Conservation (phyloP, 2,329 filamentous ascomycete species). For the Pseudopyricularia javanii region DNA sequence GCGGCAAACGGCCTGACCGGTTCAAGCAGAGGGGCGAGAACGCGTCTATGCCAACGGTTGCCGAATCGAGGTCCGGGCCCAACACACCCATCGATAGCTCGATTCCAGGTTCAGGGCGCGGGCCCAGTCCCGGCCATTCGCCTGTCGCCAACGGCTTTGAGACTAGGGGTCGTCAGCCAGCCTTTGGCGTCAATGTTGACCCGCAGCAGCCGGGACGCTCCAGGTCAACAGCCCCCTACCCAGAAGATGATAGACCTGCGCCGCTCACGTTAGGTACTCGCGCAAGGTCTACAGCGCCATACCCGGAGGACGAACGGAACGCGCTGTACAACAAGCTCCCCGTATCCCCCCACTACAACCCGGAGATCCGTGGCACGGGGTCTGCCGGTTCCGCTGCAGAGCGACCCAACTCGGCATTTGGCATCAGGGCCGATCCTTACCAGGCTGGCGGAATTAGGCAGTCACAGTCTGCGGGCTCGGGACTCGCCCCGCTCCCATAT, state of each 20-base stretch:
- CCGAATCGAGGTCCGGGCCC: conserved; percentile 23
- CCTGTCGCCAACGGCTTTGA: background rate
- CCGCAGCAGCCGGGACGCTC: conserved; percentile 21
- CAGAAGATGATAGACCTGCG: conserved; percentile 25
- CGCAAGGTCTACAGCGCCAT: conserved; percentile 50
- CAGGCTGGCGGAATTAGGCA: conserved; percentile 20
- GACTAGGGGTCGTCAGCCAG: conserved; percentile 26
- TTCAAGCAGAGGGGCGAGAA: conserved; percentile 31
- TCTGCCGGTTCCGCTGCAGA: conserved; percentile 33
- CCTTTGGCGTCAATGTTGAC: conserved; percentile 39
- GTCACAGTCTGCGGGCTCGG: conserved; percentile 29
- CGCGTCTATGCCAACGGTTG: conserved; percentile 32
- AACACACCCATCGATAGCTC: conserved; percentile 14
- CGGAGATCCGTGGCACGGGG: conserved; percentile 35
- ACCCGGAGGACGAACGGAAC: conserved; percentile 48
- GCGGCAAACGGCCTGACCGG: conserved; percentile 47
- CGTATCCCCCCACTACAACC: conserved; percentile 27
- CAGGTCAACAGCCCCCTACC: conserved; percentile 37
- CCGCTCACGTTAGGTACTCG: conserved; percentile 15
- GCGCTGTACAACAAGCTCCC: conserved; percentile 11
- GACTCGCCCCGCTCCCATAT: conserved; percentile 28
- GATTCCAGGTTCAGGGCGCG: conserved; percentile 1
- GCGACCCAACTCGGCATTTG: conserved; percentile 38
- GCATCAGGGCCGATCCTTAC: conserved; percentile 29
- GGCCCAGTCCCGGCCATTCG: conserved; percentile 8